A percentile compares a stretch with the other conserved stretches of the same genome.
These are phyloP conservation scores for Xylaria digitata DNA, from an alignment of 2,329 filamentous ascomycete species.

Conservation along the genomic window DNA sequence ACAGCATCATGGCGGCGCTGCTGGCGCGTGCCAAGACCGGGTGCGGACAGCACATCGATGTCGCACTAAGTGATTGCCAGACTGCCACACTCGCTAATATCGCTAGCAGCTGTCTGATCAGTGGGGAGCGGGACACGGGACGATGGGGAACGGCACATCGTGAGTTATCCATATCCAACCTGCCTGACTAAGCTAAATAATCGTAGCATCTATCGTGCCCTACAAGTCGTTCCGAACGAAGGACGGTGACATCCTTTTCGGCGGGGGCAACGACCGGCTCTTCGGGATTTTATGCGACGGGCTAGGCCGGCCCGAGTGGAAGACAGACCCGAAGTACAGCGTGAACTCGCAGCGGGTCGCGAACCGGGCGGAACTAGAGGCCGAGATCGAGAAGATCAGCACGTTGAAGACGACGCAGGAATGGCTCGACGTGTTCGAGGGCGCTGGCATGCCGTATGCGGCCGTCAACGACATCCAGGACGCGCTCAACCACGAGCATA, in stretches of 20 bases:
- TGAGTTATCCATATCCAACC: slow-evolving; percentile 54
- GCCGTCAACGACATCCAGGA: slow-evolving; percentile 93
- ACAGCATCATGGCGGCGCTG: slow-evolving; percentile 93
- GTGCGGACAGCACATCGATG: slow-evolving; percentile 91
- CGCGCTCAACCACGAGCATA: slow-evolving; percentile 86
- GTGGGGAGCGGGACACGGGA: slow-evolving; percentile 85
- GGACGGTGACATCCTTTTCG: slow-evolving; percentile 76
- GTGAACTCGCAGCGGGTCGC: slow-evolving; percentile 73
- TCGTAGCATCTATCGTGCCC: slow-evolving; percentile 91
- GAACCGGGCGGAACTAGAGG: slow-evolving; percentile 81
- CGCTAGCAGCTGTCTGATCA: slow-evolving; percentile 89
- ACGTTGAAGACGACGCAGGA: slow-evolving; percentile 82
- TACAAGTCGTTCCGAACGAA: slow-evolving; percentile 86
- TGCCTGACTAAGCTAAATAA: not conserved
- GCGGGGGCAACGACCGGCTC: slow-evolving; percentile 77
- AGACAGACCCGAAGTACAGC: slow-evolving; percentile 67
- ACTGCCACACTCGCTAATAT: slow-evolving; percentile 96
- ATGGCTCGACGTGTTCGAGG: slow-evolving; percentile 88
- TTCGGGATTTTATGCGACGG: slow-evolving; percentile 73
- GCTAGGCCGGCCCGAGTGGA: slow-evolving; percentile 69
- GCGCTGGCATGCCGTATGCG: slow-evolving; percentile 92
- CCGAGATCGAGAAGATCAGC: slow-evolving; percentile 80
- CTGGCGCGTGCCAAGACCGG: slow-evolving; percentile 79
- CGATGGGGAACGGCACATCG: slow-evolving; percentile 97
- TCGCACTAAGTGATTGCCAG: slow-evolving; percentile 91